These are phyloP conservation scores for Actinidia arguta DNA, from an alignment of 179 eudicot species.

Conservation along the genomic window DNA sequence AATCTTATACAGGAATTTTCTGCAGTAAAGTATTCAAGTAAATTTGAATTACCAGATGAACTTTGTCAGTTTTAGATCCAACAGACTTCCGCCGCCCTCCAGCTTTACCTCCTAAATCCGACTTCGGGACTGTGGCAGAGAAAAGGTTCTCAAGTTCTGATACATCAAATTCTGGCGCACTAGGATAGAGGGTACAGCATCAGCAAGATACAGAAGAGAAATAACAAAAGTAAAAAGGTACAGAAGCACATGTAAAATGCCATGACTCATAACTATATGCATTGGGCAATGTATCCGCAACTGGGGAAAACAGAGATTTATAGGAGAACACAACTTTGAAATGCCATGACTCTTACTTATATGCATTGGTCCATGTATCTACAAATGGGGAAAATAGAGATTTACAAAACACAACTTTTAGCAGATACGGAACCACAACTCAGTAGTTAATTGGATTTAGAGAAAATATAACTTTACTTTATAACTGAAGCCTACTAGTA, in stretches of 20 bases:
- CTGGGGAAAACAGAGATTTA: not conserved
- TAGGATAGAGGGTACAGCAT: slow-evolving; percentile 46
- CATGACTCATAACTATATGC: slow-evolving; percentile 8
- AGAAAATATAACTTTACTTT: not conserved
- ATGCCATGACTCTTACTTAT: no score
- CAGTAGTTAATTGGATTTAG: not conserved
- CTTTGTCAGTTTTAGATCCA: slow-evolving; percentile 81
- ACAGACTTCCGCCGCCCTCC: slow-evolving; percentile 71
- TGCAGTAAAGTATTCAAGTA: not conserved
- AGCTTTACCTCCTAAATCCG: slow-evolving; percentile 64
- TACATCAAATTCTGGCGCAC: slow-evolving; percentile 88
- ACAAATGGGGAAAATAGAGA: not conserved
- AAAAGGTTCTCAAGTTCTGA: slow-evolving; percentile 94
- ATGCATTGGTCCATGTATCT: not conserved
- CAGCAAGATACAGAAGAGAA: slow-evolving; percentile 32
- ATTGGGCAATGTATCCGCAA: not conserved
- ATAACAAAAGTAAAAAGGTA: slow-evolving; percentile 14
- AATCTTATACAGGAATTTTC: no score
- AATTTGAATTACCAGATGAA: slow-evolving; percentile 76
- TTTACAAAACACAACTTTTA: not conserved
- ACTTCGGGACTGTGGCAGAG: slow-evolving; percentile 83
- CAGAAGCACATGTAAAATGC: not conserved
- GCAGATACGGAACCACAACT: not conserved
- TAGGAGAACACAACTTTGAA: not conserved
- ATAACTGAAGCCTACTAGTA: not conserved